Conservation (phyloP, 768 basidiomycete genomes). For the Hortiboletus campestris region DNA sequence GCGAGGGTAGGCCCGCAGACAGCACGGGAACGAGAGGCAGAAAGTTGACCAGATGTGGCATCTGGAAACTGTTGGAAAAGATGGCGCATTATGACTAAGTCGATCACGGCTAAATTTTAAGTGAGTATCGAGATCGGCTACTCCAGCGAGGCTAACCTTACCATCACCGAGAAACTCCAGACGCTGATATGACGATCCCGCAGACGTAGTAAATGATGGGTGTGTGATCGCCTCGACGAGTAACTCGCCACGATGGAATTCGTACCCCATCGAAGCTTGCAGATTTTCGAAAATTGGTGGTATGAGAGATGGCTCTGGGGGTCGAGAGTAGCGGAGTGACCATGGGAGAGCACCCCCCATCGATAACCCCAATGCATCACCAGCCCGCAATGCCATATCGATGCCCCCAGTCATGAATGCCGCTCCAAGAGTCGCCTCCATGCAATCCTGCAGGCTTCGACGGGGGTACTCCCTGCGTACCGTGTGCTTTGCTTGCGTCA, state of each 20-base stretch:
- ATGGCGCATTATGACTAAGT: slow-evolving; percentile 69
- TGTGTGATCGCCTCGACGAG: slow-evolving; percentile 84
- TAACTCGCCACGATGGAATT: slow-evolving; percentile 59
- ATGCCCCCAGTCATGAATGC: slow-evolving; percentile 74
- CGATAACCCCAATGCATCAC: slow-evolving; percentile 61
- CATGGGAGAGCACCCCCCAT: slow-evolving; percentile 75
- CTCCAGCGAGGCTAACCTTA: slow-evolving; percentile 35
- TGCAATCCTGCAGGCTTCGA: slow-evolving; percentile 80
- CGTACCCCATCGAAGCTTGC: slow-evolving; percentile 67
- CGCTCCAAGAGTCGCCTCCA: slow-evolving; percentile 84
- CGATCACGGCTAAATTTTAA: slow-evolving; percentile 54
- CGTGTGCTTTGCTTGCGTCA: slow-evolving; percentile 25
- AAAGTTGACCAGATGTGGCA: slow-evolving; percentile 75
- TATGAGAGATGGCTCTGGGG: slow-evolving; percentile 32
- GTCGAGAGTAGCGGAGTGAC: slow-evolving; percentile 52
- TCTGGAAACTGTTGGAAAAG: slow-evolving; percentile 67
- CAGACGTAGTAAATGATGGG: slow-evolving; percentile 61
- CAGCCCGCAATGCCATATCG: slow-evolving; percentile 60
- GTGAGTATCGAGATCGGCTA: slow-evolving; percentile 4
- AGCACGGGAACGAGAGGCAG: slow-evolving; percentile 64
- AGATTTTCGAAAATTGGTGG: slow-evolving; percentile 52
- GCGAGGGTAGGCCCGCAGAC: slow-evolving; percentile 77
- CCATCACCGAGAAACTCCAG: slow-evolving; percentile 90
- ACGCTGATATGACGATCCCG: slow-evolving; percentile 73
- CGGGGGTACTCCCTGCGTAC: slow-evolving; percentile 56